Conservation (phyloP, 2,329 filamentous ascomycete genomes). For the Drechmeria coniospora region DNA sequence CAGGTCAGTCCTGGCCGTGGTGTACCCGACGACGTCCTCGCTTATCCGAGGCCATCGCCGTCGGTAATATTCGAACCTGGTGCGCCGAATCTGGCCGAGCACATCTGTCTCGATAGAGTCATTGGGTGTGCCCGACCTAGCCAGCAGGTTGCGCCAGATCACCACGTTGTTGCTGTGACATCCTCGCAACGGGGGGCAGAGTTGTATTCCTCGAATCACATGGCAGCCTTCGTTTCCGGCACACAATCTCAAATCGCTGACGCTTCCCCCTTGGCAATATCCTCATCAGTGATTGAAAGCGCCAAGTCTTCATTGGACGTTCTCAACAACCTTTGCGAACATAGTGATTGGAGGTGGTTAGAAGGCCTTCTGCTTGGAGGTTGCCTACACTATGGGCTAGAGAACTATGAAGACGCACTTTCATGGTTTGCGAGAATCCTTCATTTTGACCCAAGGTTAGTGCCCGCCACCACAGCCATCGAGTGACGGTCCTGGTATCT, state of each 20-base stretch:
- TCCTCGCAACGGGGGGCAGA: no score
- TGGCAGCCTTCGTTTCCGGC: slow-evolving; percentile 16
- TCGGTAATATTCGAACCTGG: no score
- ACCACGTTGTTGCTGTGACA: no score
- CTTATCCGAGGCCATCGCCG: slow-evolving; percentile 40
- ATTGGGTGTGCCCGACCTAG: no score
- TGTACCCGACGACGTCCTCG: slow-evolving; percentile 30
- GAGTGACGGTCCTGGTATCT: slow-evolving; percentile 15
- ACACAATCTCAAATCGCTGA: background rate
- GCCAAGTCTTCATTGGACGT: slow-evolving; percentile 57
- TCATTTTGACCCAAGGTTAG: slow-evolving; percentile 39
- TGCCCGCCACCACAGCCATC: slow-evolving; percentile 13
- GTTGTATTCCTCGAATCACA: no score
- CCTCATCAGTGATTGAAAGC: slow-evolving; percentile 29
- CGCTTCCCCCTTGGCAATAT: slow-evolving; percentile 6
- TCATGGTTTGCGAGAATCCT: slow-evolving; percentile 57
- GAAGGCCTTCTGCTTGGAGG: slow-evolving; percentile 87
- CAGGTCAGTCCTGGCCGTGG: slow-evolving; percentile 22
- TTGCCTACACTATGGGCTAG: slow-evolving; percentile 80
- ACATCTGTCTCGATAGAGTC: no score
- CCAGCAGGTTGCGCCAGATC: no score
- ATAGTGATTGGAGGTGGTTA: slow-evolving; percentile 75
- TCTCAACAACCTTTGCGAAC: slow-evolving; percentile 58
- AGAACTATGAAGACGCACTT: slow-evolving; percentile 63
- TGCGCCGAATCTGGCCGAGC: no score